Conservation (phyloP, 192 early-diverging fungal genomes). For the Tieghemiomyces parasiticus region DNA sequence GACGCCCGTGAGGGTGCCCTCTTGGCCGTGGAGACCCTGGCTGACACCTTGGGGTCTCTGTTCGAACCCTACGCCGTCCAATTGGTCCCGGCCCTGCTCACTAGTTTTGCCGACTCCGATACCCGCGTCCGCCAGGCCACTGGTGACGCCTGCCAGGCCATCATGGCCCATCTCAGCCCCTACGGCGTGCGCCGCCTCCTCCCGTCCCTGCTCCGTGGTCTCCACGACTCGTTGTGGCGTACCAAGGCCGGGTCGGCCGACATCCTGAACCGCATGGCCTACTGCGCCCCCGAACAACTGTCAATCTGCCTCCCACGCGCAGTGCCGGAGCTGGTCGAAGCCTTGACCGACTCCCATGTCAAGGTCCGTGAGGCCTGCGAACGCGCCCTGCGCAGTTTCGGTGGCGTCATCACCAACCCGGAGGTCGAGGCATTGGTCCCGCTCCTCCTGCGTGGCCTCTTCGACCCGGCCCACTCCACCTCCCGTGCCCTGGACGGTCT, state of each 20-base stretch:
- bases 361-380: slow-evolving; percentile 82
- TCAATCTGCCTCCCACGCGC: slow-evolving; percentile 78
- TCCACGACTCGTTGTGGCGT: slow-evolving; percentile 84
- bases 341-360: slow-evolving; percentile 81
- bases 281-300: slow-evolving; percentile 89
- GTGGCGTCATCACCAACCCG: slow-evolving; percentile 93
- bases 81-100: slow-evolving; percentile 74
- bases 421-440: slow-evolving; percentile 92
- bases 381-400: slow-evolving; percentile 71
- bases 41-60: slow-evolving; percentile 66
- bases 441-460: slow-evolving; percentile 64
- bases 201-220: slow-evolving; percentile 72
- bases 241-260: slow-evolving; percentile 96
- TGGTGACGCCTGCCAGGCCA: slow-evolving; percentile 69
- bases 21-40: slow-evolving; percentile 86
- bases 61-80: slow-evolving; percentile 97
- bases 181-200: slow-evolving; percentile 95
- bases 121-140: slow-evolving; percentile 83
- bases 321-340: slow-evolving; percentile 82
- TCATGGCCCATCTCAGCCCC: slow-evolving; percentile 89
- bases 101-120: slow-evolving; percentile 74
- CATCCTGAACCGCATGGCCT: slow-evolving; percentile 88
- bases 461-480: slow-evolving; percentile 80
- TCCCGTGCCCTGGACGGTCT: slow-evolving; percentile 66
- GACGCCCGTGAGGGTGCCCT: slow-evolving; percentile 81